Base-by-base conservation (phyloP, 257 asterid genomes). In the Coffea eugenioides region DNA sequence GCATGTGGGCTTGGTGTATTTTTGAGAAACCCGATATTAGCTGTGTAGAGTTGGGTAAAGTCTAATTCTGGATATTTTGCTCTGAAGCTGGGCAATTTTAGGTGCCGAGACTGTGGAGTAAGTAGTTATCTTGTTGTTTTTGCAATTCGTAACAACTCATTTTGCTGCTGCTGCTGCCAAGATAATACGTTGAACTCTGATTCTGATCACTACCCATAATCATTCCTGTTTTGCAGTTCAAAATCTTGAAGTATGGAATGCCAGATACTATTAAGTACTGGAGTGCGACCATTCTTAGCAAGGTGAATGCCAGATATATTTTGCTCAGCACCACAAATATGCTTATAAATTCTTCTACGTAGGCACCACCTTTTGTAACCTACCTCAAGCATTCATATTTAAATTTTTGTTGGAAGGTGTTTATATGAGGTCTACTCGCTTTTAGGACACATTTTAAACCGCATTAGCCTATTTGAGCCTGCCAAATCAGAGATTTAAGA, bases 171-270 rank as follows among this genome's bases (percentile, higher is more conserved):
- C 62, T 39, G 41, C 2, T 39, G 41, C 27, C 21, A 6, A 43
- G 71, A 31, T 59, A 43, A 76, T 45, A 46, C 25, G 25, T 46
- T 61, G 49, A 69, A 1, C 48, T 75, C 56, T 20, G 21, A 39
- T 48, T 57, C 36, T 46, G 31, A 57, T 72, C 23, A 75, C 65
- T 51, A 51, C 5, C 6, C n/a, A 8, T 8, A 3, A 56, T 10
- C 69, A 78, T 83, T 52, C 7, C 43, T 57, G 41, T 61, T 75
- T 25, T 57, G 66, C 62, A 83, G 82, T 45, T 83, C 84, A 83
- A 74, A 62, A 73, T 34, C 80, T 67, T 80, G 21, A 41, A 71
- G 13, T 78, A 91, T 91, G 97, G 90, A 84, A 59, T 91, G 91
- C 79, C 84, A 78, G 74, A 66, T 83, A 61, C 27, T 27, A 27